phyloP scores from a whole-genome alignment of 345 rosid species.

The Brassica nigra region DNA sequence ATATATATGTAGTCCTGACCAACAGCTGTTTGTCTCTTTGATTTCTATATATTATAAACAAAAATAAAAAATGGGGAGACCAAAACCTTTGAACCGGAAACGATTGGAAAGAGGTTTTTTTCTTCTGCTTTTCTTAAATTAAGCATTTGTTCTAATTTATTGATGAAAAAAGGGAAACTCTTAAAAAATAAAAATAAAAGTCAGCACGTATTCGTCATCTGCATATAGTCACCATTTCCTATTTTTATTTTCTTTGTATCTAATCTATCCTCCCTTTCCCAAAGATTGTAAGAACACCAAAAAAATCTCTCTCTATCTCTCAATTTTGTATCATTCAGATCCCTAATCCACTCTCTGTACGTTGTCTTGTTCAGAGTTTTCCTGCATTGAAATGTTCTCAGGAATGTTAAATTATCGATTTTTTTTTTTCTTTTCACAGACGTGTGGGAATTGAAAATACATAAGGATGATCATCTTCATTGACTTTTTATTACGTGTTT shows the following conservation, averaged over 20 bases:
- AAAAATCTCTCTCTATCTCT: neutral
- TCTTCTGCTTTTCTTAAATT: neutral
- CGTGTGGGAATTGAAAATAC: neutral
- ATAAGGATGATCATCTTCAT: neutral
- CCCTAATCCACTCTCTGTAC: neutral
- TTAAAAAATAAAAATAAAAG: neutral
- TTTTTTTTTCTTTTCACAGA: neutral
- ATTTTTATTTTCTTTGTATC: slow-evolving; percentile 1
- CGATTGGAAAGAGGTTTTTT: neutral
- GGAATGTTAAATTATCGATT: neutral
- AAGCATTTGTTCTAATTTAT: slow-evolving; percentile 6
- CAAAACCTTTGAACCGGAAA: neutral
- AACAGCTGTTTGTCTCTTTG: neutral
- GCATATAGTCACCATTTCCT: slow-evolving; percentile 22
- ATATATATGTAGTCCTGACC: neutral
- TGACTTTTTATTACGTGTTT: neutral
- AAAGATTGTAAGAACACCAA: slow-evolving; percentile 35
- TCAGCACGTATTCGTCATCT: slow-evolving; percentile 25
- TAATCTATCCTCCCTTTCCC: slow-evolving; percentile 10
- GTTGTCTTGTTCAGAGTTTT: slow-evolving; percentile 1
- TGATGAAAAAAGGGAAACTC: neutral
- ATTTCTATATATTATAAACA: neutral
- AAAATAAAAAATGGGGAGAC: neutral
- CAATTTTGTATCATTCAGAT: neutral
- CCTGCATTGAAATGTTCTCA: slow-evolving; percentile 6